A percentile compares a stretch with the other conserved stretches of the same genome.
Evolutionary conservation across 2,329 filamentous ascomycete species (phyloP).

Genomic region (Fusarium xylarioides): DNA sequence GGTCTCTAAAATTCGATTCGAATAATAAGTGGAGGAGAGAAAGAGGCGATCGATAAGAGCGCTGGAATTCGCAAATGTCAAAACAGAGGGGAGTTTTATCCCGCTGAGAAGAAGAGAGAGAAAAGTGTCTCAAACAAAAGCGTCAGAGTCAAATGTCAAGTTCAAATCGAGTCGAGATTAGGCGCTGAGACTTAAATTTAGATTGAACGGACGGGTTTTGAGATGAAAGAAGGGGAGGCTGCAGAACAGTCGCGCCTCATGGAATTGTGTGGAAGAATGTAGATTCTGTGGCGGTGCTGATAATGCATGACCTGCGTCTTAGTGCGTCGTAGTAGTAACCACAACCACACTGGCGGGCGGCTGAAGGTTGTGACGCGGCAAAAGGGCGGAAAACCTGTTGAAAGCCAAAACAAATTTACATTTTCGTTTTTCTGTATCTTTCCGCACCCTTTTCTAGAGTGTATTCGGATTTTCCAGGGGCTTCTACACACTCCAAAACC

Average conservation of each 20-base stretch:
- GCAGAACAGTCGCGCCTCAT: conserved; percentile 51
- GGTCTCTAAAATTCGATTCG: conserved; percentile 39
- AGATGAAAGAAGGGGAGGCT: conserved; percentile 44
- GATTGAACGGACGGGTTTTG: conserved; percentile 39
- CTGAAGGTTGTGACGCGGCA: conserved; percentile 3
- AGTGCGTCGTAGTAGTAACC: conserved; percentile 7
- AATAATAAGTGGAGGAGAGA: conserved; percentile 36
- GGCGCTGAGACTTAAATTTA: conserved; percentile 33
- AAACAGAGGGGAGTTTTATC: background rate
- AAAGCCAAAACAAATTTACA: background rate
- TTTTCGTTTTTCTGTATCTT: background rate
- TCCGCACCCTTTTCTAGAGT: background rate
- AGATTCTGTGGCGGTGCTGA: conserved; percentile 52
- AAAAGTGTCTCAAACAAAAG: conserved; percentile 31
- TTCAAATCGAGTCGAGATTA: conserved; percentile 34
- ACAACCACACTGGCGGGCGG: conserved; percentile 10
- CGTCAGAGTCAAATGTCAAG: conserved; percentile 12
- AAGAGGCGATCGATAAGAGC: conserved; percentile 1
- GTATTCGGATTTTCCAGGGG: conserved; percentile 9
- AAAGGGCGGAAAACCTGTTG: background rate
- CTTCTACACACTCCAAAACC: conserved; percentile 12
- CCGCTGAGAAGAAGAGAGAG: conserved; percentile 18
- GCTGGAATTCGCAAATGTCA: conserved; percentile 2
- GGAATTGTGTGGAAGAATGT: conserved; percentile 55
- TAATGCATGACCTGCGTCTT: conserved; percentile 42